These are phyloP conservation scores for Ophiostoma novo-ulmi DNA, from an alignment of 2,329 filamentous ascomycete species.

Conservation along the genomic window DNA sequence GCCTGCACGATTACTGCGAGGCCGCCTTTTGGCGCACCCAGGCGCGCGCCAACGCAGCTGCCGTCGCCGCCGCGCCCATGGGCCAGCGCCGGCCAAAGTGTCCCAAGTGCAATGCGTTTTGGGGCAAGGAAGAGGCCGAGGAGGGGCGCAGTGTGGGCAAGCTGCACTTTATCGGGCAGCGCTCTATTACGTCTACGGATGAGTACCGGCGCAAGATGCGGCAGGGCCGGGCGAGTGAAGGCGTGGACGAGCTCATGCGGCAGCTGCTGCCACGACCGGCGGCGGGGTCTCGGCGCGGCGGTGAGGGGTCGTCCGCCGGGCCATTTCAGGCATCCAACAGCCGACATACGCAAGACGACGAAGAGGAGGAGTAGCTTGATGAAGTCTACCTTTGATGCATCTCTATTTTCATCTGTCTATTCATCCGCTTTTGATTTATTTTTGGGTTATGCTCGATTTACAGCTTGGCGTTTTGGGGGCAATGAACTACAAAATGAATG, in stretches of 20 bases:
- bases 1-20: slow-evolving; percentile 73
- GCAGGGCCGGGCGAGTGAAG: slow-evolving; percentile 36
- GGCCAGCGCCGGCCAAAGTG: slow-evolving; percentile 59
- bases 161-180: slow-evolving; percentile 50
- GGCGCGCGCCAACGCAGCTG: slow-evolving; percentile 44
- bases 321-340: slow-evolving; percentile 23
- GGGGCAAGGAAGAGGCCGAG: slow-evolving; percentile 35
- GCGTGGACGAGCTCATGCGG: slow-evolving; percentile 36
- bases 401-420: neutral
- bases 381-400: neutral
- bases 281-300: neutral
- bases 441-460: neutral
- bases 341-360: neutral
- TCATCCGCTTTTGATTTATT: neutral
- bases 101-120: slow-evolving; percentile 53
- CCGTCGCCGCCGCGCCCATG: slow-evolving; percentile 45
- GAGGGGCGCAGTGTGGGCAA: slow-evolving; percentile 10
- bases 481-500: neutral
- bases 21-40: slow-evolving; percentile 64
- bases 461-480: neutral
- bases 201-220: slow-evolving; percentile 44
- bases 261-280: slow-evolving; percentile 22
- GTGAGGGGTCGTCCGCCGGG: neutral
- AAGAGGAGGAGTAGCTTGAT: slow-evolving; percentile 18
- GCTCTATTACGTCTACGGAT: slow-evolving; percentile 51